phyloP scores from a whole-genome alignment of 768 basidiomycete genomes.

The Pleurotus sapidus region DNA sequence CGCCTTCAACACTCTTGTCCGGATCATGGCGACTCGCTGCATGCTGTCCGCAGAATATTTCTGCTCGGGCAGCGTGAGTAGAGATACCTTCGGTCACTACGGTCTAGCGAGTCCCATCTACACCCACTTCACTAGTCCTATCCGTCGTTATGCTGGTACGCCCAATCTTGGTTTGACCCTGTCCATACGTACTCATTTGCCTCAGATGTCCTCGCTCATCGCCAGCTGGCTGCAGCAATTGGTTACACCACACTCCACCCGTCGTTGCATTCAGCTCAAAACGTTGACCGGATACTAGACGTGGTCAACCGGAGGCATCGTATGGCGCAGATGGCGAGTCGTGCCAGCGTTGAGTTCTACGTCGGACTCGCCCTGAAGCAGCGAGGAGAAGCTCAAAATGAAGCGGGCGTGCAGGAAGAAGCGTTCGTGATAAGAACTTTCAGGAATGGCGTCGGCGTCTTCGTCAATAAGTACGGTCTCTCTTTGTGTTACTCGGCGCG shows the following conservation, averaged over 20 bases:
- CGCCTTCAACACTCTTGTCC: conserved; percentile 96
- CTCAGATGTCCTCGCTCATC: conserved; percentile 87
- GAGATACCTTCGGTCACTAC: conserved; percentile 94
- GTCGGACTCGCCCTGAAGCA: conserved; percentile 89
- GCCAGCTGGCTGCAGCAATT: conserved; percentile 91
- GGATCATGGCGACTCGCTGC: conserved; percentile 98
- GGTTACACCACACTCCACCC: conserved; percentile 80
- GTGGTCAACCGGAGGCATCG: conserved; percentile 90
- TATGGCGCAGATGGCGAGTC: conserved; percentile 96
- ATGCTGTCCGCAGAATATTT: conserved; percentile 99
- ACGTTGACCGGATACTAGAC: conserved; percentile 84
- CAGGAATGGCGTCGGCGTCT: conserved; percentile 94
- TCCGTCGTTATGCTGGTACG: conserved; percentile 90
- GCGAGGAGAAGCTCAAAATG: conserved; percentile 40
- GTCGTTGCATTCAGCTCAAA: conserved; percentile 81
- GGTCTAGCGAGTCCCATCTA: conserved; percentile 95
- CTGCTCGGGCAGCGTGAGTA: conserved; percentile 89
- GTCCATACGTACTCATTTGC: too few species aligned
- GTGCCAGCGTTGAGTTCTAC: conserved; percentile 97
- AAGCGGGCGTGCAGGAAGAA: conserved; percentile 62
- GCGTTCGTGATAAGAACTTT: conserved; percentile 94
- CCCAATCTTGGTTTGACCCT: neutral
- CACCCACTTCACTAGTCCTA: conserved; percentile 98
- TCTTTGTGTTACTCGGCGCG: conserved; percentile 35
- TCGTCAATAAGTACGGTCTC: conserved; percentile 80